Evolutionary conservation across 805 yeast genomes (phyloP).

Genomic region (Wickerhamiella allomyrinae): DNA sequence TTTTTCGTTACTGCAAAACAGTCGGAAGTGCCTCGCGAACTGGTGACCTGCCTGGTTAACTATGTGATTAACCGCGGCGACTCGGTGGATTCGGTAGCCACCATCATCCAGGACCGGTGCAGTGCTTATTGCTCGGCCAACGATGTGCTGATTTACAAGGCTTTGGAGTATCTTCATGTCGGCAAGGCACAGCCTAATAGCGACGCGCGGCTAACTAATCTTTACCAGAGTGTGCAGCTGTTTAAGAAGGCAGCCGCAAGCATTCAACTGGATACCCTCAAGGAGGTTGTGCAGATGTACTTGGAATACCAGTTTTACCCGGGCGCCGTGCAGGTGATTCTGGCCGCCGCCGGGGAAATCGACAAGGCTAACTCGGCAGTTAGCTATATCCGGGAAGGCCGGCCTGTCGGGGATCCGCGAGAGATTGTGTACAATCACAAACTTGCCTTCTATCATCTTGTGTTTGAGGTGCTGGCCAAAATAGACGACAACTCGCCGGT

Average conservation of each 20-base stretch:
- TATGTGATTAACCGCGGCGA: conserved; percentile 83
- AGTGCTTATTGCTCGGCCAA: conserved; percentile 88
- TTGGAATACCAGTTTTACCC: conserved; percentile 61
- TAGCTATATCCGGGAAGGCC: conserved; percentile 41
- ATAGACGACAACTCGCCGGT: conserved; percentile 45
- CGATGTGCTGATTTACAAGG: conserved; percentile 87
- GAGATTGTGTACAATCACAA: conserved; percentile 30
- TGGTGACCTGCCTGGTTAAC: conserved; percentile 77
- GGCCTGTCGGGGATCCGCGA: conserved; percentile 37
- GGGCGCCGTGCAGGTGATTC: conserved; percentile 72
- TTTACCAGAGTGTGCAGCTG: conserved; percentile 59
- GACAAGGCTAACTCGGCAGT: conserved; percentile 48
- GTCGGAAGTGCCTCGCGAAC: conserved; percentile 57
- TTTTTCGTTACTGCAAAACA: conserved; percentile 47
- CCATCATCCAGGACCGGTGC: conserved; percentile 79
- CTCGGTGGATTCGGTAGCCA: conserved; percentile 79
- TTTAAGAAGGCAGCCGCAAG: conserved; percentile 71
- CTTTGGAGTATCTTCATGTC: conserved; percentile 76
- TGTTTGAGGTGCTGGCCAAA: conserved; percentile 60
- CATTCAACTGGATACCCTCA: conserved; percentile 61
- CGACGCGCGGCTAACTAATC: conserved; percentile 51
- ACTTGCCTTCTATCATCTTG: conserved; percentile 43
- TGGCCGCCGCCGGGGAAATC: conserved; percentile 57
- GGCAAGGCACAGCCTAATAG: conserved; percentile 47
- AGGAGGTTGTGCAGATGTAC: conserved; percentile 69